Conservation (phyloP, 2,329 filamentous ascomycete genomes). For the Calonectria crousiana region DNA sequence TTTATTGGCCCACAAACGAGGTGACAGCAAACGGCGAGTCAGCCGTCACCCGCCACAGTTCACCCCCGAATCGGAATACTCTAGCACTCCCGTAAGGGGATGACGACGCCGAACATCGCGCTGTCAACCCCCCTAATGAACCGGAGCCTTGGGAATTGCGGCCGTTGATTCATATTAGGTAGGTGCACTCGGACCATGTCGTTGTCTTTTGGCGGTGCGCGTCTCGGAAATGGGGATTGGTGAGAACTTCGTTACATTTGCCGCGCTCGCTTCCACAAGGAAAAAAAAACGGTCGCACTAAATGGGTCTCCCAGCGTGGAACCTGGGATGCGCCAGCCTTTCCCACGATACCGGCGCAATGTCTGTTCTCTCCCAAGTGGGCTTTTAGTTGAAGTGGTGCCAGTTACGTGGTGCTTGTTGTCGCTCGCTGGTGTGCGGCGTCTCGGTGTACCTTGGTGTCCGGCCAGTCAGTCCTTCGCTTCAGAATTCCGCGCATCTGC, state of each 20-base stretch:
- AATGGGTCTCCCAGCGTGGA: not conserved
- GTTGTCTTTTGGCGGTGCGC: not conserved
- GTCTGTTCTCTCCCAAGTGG: constrained; percentile 30
- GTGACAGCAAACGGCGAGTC: constrained; percentile 22
- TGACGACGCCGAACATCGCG: constrained; percentile 3
- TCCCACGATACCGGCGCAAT: constrained; percentile 24
- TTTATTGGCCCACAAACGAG: constrained; percentile 23
- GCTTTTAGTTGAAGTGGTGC: constrained; percentile 16
- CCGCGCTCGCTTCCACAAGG: constrained; percentile 5
- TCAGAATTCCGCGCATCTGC: not conserved
- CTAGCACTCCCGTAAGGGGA: not conserved
- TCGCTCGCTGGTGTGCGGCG: constrained; percentile 16
- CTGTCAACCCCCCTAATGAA: not conserved
- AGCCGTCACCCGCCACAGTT: not conserved
- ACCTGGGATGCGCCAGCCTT: constrained; percentile 20
- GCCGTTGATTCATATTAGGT: constrained; percentile 13
- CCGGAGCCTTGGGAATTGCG: not conserved
- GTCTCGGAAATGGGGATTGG: not conserved
- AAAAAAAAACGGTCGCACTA: constrained; percentile 15
- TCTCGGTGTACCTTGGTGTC: constrained; percentile 13
- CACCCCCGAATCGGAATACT: not conserved
- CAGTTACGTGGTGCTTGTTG: constrained; percentile 30
- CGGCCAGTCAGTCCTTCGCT: not conserved
- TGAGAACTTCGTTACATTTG: not conserved
- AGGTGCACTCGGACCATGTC: not conserved